These are phyloP conservation scores for Fusarium marasasianum DNA, from an alignment of 2,329 filamentous ascomycete genomes.

Conservation along the genomic window DNA sequence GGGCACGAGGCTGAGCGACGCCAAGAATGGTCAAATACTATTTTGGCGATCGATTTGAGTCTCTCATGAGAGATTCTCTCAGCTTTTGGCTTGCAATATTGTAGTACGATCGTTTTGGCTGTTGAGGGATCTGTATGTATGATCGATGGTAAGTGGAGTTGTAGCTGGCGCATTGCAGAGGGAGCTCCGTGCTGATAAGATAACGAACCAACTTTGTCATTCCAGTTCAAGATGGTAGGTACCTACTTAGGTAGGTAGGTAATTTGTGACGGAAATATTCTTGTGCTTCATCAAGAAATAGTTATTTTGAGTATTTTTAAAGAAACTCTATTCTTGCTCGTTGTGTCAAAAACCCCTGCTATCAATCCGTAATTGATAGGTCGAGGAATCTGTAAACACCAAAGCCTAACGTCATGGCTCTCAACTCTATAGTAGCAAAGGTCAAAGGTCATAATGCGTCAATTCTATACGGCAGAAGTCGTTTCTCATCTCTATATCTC, in stretches of 20 bases:
- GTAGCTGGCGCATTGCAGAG: constrained; percentile 17
- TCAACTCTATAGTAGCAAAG: not conserved
- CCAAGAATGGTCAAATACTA: not conserved
- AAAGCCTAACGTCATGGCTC: not conserved
- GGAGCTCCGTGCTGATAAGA: constrained; percentile 39
- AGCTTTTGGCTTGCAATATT: not conserved
- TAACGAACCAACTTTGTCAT: constrained; percentile 29
- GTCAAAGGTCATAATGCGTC: not conserved
- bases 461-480: not conserved
- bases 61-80: not conserved
- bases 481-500: constrained; percentile 68
- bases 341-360: not conserved
- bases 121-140: not conserved
- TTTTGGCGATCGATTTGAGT: not conserved
- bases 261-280: no score
- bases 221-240: not conserved
- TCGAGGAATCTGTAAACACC: not conserved
- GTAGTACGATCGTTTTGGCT: not conserved
- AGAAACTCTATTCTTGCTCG: not conserved
- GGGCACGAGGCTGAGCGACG: constrained; percentile 10
- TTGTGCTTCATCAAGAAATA: not conserved
- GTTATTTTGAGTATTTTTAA: no score
- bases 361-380: no score
- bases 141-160: constrained; percentile 20
- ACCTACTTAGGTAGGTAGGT: no score